Conservation (phyloP, 108 stramenopile species). For the Cylindrotheca closterium region DNA sequence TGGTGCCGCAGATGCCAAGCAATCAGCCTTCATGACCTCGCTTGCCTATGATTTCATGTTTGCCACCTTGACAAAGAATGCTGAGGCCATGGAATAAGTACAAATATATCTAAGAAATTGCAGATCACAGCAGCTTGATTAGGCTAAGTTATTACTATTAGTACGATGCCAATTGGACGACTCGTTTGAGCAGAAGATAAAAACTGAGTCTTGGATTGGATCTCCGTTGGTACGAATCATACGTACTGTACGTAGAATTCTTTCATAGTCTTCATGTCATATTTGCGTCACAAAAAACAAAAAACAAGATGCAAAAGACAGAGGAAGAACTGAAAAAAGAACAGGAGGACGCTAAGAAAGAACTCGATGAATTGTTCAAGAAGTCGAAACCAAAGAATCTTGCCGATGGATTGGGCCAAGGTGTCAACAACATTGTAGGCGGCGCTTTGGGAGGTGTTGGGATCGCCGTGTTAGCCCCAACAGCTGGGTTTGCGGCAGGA, state of each 20-base stretch:
- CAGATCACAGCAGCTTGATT: not conserved
- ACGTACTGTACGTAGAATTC: too few relatives aligned
- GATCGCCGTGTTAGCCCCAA: slow-evolving; percentile 60
- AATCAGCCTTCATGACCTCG: slow-evolving; percentile 68
- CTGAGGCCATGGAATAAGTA: slow-evolving; percentile 21
- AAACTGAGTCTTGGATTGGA: too few relatives aligned
- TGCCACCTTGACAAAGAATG: slow-evolving; percentile 58
- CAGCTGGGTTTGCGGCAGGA: slow-evolving; percentile 33
- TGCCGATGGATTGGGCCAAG: slow-evolving; percentile 34
- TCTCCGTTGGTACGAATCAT: too few relatives aligned
- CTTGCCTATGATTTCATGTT: slow-evolving; percentile 86
- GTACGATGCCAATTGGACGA: too few relatives aligned
- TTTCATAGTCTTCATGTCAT: too few relatives aligned
- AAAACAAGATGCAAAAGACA: too few relatives aligned
- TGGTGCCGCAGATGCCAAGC: slow-evolving; percentile 90
- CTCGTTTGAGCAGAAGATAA: too few relatives aligned
- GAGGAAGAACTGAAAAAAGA: slow-evolving; percentile 37
- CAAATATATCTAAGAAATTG: not conserved
- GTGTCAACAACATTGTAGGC: slow-evolving; percentile 58
- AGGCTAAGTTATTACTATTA: too few relatives aligned
- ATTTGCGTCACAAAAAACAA: too few relatives aligned
- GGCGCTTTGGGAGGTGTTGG: slow-evolving; percentile 78
- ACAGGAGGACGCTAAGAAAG: slow-evolving; percentile 34
- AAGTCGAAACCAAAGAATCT: slow-evolving; percentile 46
- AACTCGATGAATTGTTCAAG: slow-evolving; percentile 30